Evolutionary conservation across 2,329 filamentous ascomycete species (phyloP), one percentile per base, ranked within the genome.

Genomic region (Neoscytalidium dimidiatum): DNA sequence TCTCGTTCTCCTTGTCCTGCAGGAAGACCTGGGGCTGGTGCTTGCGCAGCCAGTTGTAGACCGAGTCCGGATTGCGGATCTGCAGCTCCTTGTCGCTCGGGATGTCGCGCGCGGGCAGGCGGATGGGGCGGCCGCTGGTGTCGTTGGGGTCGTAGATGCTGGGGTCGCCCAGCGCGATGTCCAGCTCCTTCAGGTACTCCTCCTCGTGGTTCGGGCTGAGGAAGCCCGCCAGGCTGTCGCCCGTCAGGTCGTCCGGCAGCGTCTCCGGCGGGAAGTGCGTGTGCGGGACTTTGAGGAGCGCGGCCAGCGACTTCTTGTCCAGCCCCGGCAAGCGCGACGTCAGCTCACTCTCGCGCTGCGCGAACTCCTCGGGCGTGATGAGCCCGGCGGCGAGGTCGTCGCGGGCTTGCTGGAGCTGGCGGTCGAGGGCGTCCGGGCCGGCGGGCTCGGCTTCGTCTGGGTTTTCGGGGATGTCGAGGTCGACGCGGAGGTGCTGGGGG

Each of bases 31-130:
- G 89, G 3, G 93, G 91, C 66, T 92, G 89, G 77, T 97, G 85
- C 74, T 92, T 89, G 68, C 92, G 87, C 13, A 99, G 86, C 95
- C 95, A 99, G 77, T 96, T 97, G 80, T 96, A 96, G 3, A 97
- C 94, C 66, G 92, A 96, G 46, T 92, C 91, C 0, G 94, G 93
- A 75, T 98, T 98, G 60, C 86, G 86, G 26, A 92, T 78, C 64
- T 88, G 83, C 48, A 83, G 76, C 61, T 87, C 81, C 65, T 82
- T 79, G 72, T 81, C 79, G 64, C 75, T 74, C 65, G 82, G 74
- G 44, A 77, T 79, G 64, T 73, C 70, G 67, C 75, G 76, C 69
- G 72, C 78, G 46, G 74, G 65, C 65, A 71, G 72, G 77, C 72
- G 70, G 75, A 73, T 70, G 66, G 78, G 77, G 68, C 81, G 71